phyloP scores from a whole-genome alignment of 1,284 basidiomycete species.

The Tilletiaria anomala region DNA sequence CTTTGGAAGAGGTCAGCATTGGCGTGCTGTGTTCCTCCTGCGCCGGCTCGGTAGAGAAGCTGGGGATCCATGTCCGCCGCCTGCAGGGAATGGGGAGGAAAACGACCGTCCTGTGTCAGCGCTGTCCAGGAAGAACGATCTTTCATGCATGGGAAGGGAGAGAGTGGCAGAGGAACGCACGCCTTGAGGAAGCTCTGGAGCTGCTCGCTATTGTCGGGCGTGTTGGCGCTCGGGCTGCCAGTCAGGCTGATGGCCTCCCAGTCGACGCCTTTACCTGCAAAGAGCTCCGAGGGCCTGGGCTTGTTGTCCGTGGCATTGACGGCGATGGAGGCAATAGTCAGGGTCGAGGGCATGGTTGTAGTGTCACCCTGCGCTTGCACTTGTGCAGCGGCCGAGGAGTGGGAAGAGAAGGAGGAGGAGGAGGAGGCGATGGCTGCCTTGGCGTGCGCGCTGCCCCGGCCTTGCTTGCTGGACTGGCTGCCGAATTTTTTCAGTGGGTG shows the following conservation, averaged over 20 bases:
- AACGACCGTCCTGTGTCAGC: background rate
- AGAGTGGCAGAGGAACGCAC: background rate
- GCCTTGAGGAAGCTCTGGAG: constrained; percentile 26
- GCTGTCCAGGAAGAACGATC: too few species aligned
- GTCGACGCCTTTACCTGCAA: constrained; percentile 26
- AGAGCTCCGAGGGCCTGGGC: constrained; percentile 27
- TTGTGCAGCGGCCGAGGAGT: too few species aligned
- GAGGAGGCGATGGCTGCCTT: too few species aligned
- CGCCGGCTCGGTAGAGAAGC: constrained; percentile 7
- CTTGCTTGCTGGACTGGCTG: too few species aligned
- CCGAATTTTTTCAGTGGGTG: too few species aligned
- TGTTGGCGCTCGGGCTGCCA: constrained; percentile 7
- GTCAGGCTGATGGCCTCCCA: constrained; percentile 25
- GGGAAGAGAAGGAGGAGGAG: too few species aligned
- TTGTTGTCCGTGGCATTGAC: too few species aligned
- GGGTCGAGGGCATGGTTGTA: too few species aligned
- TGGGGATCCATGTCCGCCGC: constrained; percentile 23
- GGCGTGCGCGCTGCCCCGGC: too few species aligned
- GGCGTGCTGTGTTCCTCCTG: background rate
- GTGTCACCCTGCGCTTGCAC: too few species aligned
- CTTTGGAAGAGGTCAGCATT: too few species aligned
- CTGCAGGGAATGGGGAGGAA: background rate
- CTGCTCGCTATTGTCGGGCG: constrained; percentile 8
- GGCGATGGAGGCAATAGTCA: too few species aligned
- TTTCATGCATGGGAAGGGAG: background rate